Percentiles rank a stretch among this genome's conserved stretches.
These are phyloP conservation scores for Oryza meridionalis DNA, from an alignment of 176 grass and related monocot species.

Conservation along the genomic window DNA sequence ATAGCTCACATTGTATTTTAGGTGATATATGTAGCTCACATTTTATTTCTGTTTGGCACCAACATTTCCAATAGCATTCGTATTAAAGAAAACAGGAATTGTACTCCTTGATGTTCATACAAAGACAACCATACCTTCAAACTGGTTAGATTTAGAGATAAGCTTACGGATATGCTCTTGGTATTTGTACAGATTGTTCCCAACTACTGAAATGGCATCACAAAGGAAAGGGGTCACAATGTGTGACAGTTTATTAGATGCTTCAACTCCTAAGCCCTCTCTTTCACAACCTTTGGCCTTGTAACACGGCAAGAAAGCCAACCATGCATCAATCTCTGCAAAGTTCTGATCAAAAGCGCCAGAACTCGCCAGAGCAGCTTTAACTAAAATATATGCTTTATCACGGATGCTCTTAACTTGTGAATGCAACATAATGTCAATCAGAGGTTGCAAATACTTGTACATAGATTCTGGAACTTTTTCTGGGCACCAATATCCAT, in stretches of 20 bases:
- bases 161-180: slow-evolving; percentile 72
- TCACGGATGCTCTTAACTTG: slow-evolving; percentile 56
- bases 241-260: slow-evolving; percentile 59
- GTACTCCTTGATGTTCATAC: slow-evolving; percentile 18
- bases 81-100: slow-evolving; percentile 2
- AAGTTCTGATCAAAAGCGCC: slow-evolving; percentile 80
- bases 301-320: slow-evolving; percentile 77
- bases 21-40: neutral
- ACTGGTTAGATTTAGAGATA: slow-evolving; percentile 54
- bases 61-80: slow-evolving; percentile 4
- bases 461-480: slow-evolving; percentile 84
- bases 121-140: slow-evolving; percentile 59
- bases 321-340: slow-evolving; percentile 83
- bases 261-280: slow-evolving; percentile 45
- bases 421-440: slow-evolving; percentile 69
- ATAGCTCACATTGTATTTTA: slow-evolving; percentile 26
- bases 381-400: slow-evolving; percentile 74
- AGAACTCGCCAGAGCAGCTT: slow-evolving; percentile 76
- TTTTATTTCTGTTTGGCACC: neutral
- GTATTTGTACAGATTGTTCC: slow-evolving; percentile 89
- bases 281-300: slow-evolving; percentile 25
- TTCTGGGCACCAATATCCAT: slow-evolving; percentile 45
- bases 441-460: slow-evolving; percentile 78
- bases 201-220: slow-evolving; percentile 83
- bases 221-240: slow-evolving; percentile 88